Evolutionary conservation across 31 red algal species (phyloP).

Genomic region (Endocladia muricata): DNA sequence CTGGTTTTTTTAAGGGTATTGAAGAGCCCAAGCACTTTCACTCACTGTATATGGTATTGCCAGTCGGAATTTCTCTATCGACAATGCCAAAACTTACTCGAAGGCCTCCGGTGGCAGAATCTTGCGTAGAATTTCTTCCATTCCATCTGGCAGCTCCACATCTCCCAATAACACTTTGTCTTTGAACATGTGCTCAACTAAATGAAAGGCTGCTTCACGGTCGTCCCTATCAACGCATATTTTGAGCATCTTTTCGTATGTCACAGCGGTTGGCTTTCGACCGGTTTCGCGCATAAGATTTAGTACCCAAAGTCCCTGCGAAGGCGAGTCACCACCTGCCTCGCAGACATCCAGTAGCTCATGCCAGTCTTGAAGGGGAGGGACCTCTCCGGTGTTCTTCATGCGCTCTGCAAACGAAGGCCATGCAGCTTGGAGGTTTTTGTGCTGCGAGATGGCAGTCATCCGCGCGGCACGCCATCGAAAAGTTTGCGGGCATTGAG

Average conservation of each 20-base stretch:
- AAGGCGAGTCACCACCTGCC: slow-evolving; percentile 9
- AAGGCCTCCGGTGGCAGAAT: slow-evolving; percentile 86
- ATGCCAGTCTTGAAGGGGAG: slow-evolving; percentile 50
- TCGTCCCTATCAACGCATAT: slow-evolving; percentile 30
- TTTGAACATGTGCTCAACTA: slow-evolving; percentile 72
- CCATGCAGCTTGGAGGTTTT: too few species aligned
- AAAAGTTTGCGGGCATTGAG: too few species aligned
- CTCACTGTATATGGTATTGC: too few species aligned
- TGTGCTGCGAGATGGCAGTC: too few species aligned
- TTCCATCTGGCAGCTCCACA: slow-evolving; percentile 56
- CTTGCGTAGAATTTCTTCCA: slow-evolving; percentile 61
- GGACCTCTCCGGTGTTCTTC: slow-evolving; percentile 11
- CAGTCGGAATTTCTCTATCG: too few species aligned
- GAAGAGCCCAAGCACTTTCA: too few species aligned
- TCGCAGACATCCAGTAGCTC: slow-evolving; percentile 27
- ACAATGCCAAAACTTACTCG: slow-evolving; percentile 49
- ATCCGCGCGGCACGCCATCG: too few species aligned
- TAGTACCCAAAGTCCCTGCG: slow-evolving; percentile 51
- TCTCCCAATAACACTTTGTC: slow-evolving; percentile 75
- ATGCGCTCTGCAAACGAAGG: slow-evolving; percentile 37
- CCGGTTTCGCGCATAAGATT: slow-evolving; percentile 51
- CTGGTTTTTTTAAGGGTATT: too few species aligned
- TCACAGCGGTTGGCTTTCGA: slow-evolving; percentile 30
- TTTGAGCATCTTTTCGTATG: slow-evolving; percentile 56
- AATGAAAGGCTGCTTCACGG: slow-evolving; percentile 43